Percentiles rank a stretch among this genome's conserved stretches.
phyloP scores from a whole-genome alignment of 768 basidiomycete genomes.

The Tremella mesenterica region DNA sequence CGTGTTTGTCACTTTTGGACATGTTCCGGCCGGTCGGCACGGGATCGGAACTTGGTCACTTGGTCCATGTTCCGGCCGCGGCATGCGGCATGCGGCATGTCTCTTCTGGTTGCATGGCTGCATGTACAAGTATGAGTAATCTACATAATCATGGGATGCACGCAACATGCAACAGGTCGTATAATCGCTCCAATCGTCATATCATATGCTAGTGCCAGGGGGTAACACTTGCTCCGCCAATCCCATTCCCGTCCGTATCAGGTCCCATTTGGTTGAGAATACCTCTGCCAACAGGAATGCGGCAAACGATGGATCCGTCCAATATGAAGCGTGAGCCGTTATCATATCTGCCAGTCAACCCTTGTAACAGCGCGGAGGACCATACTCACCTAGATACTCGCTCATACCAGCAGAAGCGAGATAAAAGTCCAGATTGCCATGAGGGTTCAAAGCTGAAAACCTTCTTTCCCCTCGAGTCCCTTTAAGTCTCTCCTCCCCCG shows the following conservation, averaged over 20 bases:
- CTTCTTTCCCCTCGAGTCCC: constrained; percentile 42
- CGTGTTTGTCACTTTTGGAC: too few species aligned
- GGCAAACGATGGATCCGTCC: constrained; percentile 46
- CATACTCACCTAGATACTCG: constrained; percentile 46
- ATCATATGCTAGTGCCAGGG: constrained; percentile 15
- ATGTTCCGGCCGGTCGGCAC: background rate
- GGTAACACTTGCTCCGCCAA: constrained; percentile 29
- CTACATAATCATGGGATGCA: too few species aligned
- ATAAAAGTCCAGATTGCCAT: constrained; percentile 48
- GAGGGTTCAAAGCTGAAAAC: constrained; percentile 49
- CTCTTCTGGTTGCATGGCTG: background rate
- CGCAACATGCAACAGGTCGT: too few species aligned
- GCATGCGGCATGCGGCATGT: background rate
- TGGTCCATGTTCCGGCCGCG: background rate
- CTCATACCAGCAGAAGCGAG: constrained; percentile 47
- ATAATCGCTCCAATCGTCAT: background rate
- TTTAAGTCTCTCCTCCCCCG: constrained; percentile 40
- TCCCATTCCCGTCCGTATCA: constrained; percentile 45
- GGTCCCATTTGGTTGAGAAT: constrained; percentile 43
- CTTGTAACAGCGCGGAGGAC: background rate
- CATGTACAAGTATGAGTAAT: too few species aligned
- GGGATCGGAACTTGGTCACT: background rate
- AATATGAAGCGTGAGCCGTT: constrained; percentile 46
- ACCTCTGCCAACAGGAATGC: constrained; percentile 47
- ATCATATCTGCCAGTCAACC: constrained; percentile 32